These are phyloP conservation scores for Phycomyces nitens DNA, from an alignment of 192 early-diverging fungal species.

Conservation along the genomic window DNA sequence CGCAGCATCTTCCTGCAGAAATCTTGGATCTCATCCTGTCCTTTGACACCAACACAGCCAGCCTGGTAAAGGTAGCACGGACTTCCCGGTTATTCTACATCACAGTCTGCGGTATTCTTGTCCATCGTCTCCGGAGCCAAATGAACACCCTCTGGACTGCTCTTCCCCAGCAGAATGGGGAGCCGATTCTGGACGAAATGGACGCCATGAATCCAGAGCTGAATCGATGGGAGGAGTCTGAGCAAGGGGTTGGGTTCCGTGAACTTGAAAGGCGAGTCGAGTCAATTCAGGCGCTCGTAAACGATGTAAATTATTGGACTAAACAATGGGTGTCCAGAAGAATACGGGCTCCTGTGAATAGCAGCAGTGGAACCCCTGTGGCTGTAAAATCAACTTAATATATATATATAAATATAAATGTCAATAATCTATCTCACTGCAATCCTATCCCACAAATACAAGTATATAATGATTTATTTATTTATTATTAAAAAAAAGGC, in stretches of 20 bases:
- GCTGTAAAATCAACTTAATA: no score
- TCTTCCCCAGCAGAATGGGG: conserved; percentile 14
- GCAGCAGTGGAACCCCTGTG: background rate
- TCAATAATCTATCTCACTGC: no score
- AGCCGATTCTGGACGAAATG: conserved; percentile 5
- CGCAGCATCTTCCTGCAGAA: conserved; percentile 13
- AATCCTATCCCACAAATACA: no score
- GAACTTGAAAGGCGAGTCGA: conserved; percentile 12
- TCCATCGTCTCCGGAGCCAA: conserved; percentile 2
- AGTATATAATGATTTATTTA: no score
- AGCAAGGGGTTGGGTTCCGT: conserved; percentile 20
- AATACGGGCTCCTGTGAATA: background rate
- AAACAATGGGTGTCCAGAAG: conserved; percentile 18
- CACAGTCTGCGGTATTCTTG: conserved; percentile 15
- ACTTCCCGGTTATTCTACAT: conserved; percentile 18
- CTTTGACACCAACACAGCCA: background rate
- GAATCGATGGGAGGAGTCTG: conserved; percentile 4
- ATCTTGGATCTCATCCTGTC: conserved; percentile 23
- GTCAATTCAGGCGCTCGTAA: background rate
- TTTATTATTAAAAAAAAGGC: no score
- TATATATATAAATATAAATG: no score
- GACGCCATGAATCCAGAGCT: conserved; percentile 8
- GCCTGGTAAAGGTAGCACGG: conserved; percentile 12
- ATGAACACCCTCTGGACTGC: conserved; percentile 3
- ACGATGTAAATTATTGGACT: conserved; percentile 16